These are phyloP conservation scores for Cystobasidium onofrii DNA, from an alignment of 768 basidiomycete species.

Conservation along the genomic window DNA sequence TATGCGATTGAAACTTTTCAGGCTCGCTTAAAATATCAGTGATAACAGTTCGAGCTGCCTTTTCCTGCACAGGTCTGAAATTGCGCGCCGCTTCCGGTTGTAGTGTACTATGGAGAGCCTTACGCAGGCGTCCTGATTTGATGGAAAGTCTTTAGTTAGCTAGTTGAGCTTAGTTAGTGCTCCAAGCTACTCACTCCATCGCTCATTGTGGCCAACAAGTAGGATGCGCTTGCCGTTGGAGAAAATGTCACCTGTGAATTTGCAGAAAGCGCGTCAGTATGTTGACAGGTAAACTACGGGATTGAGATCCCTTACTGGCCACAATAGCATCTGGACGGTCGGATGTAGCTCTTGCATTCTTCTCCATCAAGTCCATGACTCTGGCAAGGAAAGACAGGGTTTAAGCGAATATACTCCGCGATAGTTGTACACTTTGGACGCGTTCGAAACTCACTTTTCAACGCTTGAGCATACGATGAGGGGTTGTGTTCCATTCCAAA, in stretches of 20 bases:
- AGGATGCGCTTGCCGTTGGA: slow-evolving; percentile 27
- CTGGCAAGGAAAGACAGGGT: background rate
- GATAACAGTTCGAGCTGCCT: slow-evolving; percentile 16
- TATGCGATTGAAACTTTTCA: slow-evolving; percentile 3
- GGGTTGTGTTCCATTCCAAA: slow-evolving; percentile 12
- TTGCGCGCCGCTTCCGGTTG: slow-evolving; percentile 23
- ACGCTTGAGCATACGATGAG: slow-evolving; percentile 1
- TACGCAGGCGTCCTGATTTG: background rate
- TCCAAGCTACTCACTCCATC: slow-evolving; percentile 17
- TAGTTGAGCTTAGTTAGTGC: background rate
- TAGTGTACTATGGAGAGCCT: slow-evolving; percentile 23
- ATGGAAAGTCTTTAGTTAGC: too few relatives aligned
- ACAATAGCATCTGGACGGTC: slow-evolving; percentile 19
- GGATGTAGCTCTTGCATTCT: slow-evolving; percentile 16
- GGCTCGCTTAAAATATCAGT: slow-evolving; percentile 25
- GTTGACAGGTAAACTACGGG: background rate
- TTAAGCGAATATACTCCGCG: background rate
- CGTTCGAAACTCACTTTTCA: background rate
- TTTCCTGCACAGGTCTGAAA: slow-evolving; percentile 24
- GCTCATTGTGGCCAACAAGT: slow-evolving; percentile 31
- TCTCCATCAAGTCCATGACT: background rate
- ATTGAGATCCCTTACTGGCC: background rate
- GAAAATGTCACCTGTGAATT: slow-evolving; percentile 12
- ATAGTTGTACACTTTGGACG: too few relatives aligned
- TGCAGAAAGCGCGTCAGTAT: background rate